phyloP scores from a whole-genome alignment of 2,329 filamentous ascomycete species.

The Aspergillus hiratsukae region DNA sequence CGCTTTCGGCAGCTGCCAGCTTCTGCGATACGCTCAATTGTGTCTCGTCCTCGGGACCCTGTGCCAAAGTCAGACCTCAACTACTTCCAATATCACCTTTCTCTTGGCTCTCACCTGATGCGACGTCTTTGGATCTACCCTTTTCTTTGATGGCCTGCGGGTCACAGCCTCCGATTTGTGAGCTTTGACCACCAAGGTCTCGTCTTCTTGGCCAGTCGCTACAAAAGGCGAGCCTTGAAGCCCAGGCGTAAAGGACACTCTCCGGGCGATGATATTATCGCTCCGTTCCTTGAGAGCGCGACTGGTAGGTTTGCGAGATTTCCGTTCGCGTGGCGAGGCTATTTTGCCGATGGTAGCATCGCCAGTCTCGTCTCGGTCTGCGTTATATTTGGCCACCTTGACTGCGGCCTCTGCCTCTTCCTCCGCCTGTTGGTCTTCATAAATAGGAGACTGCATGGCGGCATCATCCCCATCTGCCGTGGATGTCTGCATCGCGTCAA shows the following conservation, averaged over 20 bases:
- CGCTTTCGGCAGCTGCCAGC: slow-evolving; percentile 39
- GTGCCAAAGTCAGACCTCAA: slow-evolving; percentile 1
- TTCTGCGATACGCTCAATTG: slow-evolving; percentile 40
- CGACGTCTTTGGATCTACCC: slow-evolving; percentile 24
- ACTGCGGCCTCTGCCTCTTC: neutral
- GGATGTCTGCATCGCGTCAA: slow-evolving; percentile 18
- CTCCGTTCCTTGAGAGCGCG: slow-evolving; percentile 34
- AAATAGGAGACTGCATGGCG: slow-evolving; percentile 26
- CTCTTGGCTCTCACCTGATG: slow-evolving; percentile 23
- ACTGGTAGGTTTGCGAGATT: slow-evolving; percentile 15
- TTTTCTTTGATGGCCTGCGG: slow-evolving; percentile 24
- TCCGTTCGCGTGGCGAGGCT: slow-evolving; percentile 7
- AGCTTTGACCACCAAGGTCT: slow-evolving; percentile 31
- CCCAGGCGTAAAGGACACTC: slow-evolving; percentile 36
- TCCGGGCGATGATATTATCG: slow-evolving; percentile 34
- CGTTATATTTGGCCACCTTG: neutral
- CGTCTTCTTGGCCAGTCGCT: slow-evolving; percentile 26
- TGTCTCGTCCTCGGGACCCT: slow-evolving; percentile 13
- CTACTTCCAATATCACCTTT: neutral
- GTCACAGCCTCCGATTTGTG: slow-evolving; percentile 29
- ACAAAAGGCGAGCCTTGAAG: slow-evolving; percentile 25
- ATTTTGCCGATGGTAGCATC: neutral
- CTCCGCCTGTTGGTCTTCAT: slow-evolving; percentile 28
- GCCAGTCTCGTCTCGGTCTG: neutral
- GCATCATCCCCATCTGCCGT: slow-evolving; percentile 18